Conservation (phyloP, 208 protist genomes). For the Endotrypanum monterogeii region DNA sequence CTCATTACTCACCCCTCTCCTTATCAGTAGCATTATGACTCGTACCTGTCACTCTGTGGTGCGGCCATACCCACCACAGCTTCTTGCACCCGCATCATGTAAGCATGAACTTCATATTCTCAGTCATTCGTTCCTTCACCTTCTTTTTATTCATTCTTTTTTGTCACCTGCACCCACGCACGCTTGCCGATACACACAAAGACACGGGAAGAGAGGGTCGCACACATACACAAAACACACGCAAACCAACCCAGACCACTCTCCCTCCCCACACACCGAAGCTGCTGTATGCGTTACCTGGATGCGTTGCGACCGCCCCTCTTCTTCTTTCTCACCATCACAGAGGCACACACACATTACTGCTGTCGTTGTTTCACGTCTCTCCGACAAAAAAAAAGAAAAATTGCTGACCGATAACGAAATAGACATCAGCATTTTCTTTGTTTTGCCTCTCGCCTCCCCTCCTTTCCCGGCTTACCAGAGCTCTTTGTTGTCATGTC, state of each 20-base stretch:
- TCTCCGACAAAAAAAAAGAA: no score
- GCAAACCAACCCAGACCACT: background rate
- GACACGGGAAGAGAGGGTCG: background rate
- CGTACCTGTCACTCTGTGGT: background rate
- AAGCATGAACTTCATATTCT: no score
- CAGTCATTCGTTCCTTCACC: no score
- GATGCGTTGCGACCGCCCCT: background rate
- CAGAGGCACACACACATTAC: background rate
- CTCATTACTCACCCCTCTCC: background rate
- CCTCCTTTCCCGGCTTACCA: constrained; percentile 16
- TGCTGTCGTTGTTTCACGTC: background rate
- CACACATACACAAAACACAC: background rate
- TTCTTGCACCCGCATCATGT: background rate
- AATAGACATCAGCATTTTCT: no score
- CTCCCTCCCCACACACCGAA: background rate
- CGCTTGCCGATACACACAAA: background rate
- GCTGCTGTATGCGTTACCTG: background rate
- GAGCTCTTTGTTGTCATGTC: constrained; percentile 27
- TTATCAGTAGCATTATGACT: background rate
- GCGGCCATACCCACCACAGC: background rate
- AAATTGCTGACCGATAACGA: no score
- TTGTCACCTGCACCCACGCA: background rate
- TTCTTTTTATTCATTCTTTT: no score
- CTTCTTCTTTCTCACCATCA: no score
- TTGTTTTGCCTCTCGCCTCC: background rate